phyloP scores from a whole-genome alignment of 441 rosid genomes.

The Gossypium davidsonii region DNA sequence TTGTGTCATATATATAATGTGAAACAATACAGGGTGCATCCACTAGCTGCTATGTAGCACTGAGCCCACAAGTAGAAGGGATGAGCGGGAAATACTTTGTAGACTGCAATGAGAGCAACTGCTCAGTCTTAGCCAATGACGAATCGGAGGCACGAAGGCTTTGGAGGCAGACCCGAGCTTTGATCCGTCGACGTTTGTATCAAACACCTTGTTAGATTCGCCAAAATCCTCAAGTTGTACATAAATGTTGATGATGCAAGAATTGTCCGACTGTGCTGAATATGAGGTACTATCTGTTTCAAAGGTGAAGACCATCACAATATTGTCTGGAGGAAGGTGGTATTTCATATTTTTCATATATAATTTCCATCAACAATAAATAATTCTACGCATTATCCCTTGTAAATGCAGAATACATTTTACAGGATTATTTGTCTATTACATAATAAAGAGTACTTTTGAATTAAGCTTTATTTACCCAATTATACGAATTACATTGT shows the following conservation, averaged over 20 bases:
- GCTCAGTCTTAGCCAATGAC: conserved; percentile 66
- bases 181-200: conserved; percentile 42
- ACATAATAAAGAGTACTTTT: neutral
- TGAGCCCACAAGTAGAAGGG: conserved; percentile 52
- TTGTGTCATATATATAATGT: neutral
- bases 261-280: neutral
- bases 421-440: neutral
- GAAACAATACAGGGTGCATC: conserved; percentile 63
- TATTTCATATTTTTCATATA: too few species aligned
- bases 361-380: neutral
- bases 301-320: neutral
- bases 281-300: neutral
- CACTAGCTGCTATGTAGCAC: conserved; percentile 79
- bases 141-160: conserved; percentile 52
- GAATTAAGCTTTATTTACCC: neutral
- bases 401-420: neutral
- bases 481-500: neutral
- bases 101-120: conserved; percentile 74
- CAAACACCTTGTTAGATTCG: neutral
- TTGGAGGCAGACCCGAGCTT: conserved; percentile 47
- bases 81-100: conserved; percentile 71
- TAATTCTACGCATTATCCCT: neutral
- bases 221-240: neutral
- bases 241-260: neutral
- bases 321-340: too few species aligned